Evolutionary conservation across 179 eudicot genomes (phyloP).

Genomic region (Spergularia azorica): DNA sequence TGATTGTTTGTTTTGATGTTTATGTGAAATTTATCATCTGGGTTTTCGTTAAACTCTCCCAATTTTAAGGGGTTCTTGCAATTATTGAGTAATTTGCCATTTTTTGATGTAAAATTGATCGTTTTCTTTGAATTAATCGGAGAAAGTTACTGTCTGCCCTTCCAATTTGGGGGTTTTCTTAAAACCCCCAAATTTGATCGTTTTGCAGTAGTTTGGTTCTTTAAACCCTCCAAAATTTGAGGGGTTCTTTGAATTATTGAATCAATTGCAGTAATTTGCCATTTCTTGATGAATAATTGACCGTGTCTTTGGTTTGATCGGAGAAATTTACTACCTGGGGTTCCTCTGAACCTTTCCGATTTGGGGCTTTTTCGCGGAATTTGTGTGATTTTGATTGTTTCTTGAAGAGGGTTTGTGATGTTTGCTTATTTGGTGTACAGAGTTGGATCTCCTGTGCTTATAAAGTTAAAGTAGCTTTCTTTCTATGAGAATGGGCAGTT

Average conservation of each 20-base stretch:
- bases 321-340: too few species aligned
- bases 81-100: not conserved
- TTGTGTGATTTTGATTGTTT: constrained; percentile 1
- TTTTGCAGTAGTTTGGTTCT: too few species aligned
- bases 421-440: not conserved
- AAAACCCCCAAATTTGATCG: too few species aligned
- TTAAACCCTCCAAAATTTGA: too few species aligned
- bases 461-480: not conserved
- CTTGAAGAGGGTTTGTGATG: not conserved
- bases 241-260: too few species aligned
- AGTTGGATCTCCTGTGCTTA: too few species aligned
- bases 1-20: constrained; percentile 12
- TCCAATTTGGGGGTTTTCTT: not conserved
- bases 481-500: not conserved
- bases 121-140: not conserved
- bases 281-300: too few species aligned
- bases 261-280: too few species aligned
- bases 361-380: not conserved
- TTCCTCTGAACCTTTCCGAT: too few species aligned
- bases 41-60: constrained; percentile 3
- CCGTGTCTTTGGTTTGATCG: too few species aligned
- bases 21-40: not conserved
- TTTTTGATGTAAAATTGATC: not conserved
- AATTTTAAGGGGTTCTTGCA: not conserved
- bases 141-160: not conserved